Evolutionary conservation across 305 asterid genomes (phyloP).

Genomic region (Fraxinus latifolia): DNA sequence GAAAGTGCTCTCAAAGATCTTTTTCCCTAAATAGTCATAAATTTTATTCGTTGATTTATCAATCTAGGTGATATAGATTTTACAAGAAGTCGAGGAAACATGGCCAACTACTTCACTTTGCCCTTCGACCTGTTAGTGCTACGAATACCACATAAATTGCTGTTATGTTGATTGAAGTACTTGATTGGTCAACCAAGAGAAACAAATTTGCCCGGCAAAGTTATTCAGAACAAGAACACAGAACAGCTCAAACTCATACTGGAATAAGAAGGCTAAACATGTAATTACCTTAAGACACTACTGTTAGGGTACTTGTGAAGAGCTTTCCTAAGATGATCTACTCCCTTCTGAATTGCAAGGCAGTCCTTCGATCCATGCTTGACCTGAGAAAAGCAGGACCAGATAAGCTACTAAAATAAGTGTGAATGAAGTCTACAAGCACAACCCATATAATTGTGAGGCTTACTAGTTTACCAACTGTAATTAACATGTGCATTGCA

Average conservation of each 20-base stretch:
- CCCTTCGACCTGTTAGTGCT: not conserved
- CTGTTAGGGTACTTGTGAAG: constrained; percentile 84
- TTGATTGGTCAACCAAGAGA: not conserved
- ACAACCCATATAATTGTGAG: constrained; percentile 5
- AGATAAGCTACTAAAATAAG: constrained; percentile 13
- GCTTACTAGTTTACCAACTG: constrained; percentile 82
- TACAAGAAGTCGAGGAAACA: not conserved
- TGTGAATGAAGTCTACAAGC: constrained; percentile 12
- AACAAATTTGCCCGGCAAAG: not conserved
- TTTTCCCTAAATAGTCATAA: not conserved
- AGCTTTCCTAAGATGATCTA: constrained; percentile 72
- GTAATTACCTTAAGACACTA: constrained; percentile 59
- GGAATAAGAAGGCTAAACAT: not conserved
- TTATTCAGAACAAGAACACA: not conserved
- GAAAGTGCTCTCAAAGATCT: not conserved
- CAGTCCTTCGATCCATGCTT: constrained; percentile 42
- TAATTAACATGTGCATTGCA: constrained; percentile 63
- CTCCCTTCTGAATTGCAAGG: constrained; percentile 66
- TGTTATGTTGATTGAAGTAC: not conserved
- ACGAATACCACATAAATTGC: not conserved
- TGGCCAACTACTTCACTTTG: not conserved
- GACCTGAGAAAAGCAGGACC: constrained; percentile 48
- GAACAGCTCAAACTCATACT: not conserved
- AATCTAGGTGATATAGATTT: not conserved
- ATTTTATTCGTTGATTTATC: not conserved